These are phyloP conservation scores for Voacanga thouarsii DNA, from an alignment of 257 asterid species.

Conservation along the genomic window DNA sequence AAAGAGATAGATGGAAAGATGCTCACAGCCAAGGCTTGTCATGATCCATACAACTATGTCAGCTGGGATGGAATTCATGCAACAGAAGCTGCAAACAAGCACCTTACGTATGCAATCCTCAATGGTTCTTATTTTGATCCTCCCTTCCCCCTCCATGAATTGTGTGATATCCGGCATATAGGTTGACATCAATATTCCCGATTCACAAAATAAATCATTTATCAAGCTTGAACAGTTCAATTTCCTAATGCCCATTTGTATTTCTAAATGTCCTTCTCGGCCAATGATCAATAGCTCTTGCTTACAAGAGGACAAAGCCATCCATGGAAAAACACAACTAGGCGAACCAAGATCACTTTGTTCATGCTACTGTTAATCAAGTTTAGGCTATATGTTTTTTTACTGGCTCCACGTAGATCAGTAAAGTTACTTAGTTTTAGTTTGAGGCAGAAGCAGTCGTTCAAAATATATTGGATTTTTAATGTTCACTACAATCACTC, in stretches of 20 bases:
- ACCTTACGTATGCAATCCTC: slow-evolving; percentile 50
- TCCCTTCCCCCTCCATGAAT: slow-evolving; percentile 41
- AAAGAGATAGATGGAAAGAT: slow-evolving; percentile 41
- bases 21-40: slow-evolving; percentile 47
- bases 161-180: slow-evolving; percentile 48
- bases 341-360: background rate
- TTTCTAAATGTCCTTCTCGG: background rate
- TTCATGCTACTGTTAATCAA: no score
- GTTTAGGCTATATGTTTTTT: no score
- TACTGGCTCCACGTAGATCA: no score
- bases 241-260: background rate
- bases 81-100: slow-evolving; percentile 79
- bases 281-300: background rate
- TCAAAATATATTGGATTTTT: no score
- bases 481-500: no score
- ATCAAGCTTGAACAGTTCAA: background rate
- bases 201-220: background rate
- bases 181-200: slow-evolving; percentile 24
- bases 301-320: background rate
- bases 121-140: slow-evolving; percentile 54
- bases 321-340: background rate
- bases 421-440: no score
- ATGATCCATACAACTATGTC: slow-evolving; percentile 61
- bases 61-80: slow-evolving; percentile 85
- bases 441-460: no score